Percentiles rank a stretch among this genome's conserved stretches.
These are phyloP conservation scores for Fusarium sp. DNA, from an alignment of 2,329 filamentous ascomycete species.

Conservation along the genomic window DNA sequence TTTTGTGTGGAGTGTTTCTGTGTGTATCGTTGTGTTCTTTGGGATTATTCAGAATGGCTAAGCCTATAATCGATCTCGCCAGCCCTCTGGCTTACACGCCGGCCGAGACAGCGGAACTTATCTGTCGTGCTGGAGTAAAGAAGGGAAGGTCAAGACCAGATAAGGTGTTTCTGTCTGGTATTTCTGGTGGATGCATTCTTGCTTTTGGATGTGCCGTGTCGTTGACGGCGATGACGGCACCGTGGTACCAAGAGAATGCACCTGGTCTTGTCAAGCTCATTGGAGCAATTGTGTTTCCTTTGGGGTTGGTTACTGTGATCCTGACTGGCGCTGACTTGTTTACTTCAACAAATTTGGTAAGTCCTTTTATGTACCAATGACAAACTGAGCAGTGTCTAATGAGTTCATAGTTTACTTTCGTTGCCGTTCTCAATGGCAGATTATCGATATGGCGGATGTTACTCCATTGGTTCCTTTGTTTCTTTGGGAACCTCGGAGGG, in stretches of 20 bases:
- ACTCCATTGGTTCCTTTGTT: constrained; percentile 59
- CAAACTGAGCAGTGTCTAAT: not conserved
- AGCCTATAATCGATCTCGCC: constrained; percentile 8
- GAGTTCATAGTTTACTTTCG: constrained; percentile 32
- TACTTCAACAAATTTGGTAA: constrained; percentile 41
- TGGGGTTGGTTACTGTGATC: constrained; percentile 41
- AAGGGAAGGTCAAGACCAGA: constrained; percentile 40
- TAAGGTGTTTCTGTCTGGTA: constrained; percentile 39
- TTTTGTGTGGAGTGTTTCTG: too few species aligned
- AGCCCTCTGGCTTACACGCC: constrained; percentile 38
- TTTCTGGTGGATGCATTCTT: constrained; percentile 39
- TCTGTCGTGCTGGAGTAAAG: constrained; percentile 39
- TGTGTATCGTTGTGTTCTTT: not conserved
- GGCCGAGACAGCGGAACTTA: constrained; percentile 42
- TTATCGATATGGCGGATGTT: constrained; percentile 44
- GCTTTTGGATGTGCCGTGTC: constrained; percentile 43
- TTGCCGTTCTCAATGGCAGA: constrained; percentile 39
- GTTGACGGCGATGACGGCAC: constrained; percentile 37
- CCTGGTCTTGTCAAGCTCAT: constrained; percentile 40
- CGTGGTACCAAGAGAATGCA: constrained; percentile 45
- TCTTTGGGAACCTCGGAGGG: constrained; percentile 63
- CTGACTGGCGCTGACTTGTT: constrained; percentile 41
- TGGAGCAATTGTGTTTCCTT: constrained; percentile 39
- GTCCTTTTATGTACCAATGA: fast-evolving
- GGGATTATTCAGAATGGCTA: not conserved